Base-by-base conservation (phyloP, 129 eudicot genomes). In the Flaveria ramosissima region DNA sequence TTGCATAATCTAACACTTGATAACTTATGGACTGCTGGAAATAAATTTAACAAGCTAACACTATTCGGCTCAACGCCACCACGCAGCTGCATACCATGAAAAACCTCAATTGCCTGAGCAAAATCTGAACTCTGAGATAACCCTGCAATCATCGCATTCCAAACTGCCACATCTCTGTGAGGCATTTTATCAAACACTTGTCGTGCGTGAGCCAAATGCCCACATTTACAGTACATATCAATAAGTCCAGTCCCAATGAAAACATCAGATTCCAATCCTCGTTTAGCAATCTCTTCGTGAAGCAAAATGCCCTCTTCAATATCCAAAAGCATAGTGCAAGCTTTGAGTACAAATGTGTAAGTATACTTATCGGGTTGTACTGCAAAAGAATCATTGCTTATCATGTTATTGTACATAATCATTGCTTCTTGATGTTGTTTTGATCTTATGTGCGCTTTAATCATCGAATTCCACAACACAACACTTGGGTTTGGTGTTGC, bases 141-240 rank as follows among this genome's bases (percentile, higher is more conserved):
- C 72, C 96, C 96, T 0, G 85, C 78, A 63, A 90, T 68, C 87
- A 90, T 83, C 6, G 85, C 88, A 80, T 87, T 90, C 92, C 96
- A 90, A 21, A 82, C 83, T 6, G 74, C 96, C 42, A 90, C 83
- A 77, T 90, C 92, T 76, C 45, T 87, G 6, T 75, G 16, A 78
- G 92, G 84, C 87, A 90, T 79, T 67, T 70, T 68, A 81, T 85
- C 92, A 79, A 90, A 90, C 88, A 90, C 87, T 65, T 85, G 56
- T 3, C 80, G 66, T 12, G 96, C 96, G 6, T 61, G 41, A 59
- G 3, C 80, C 80, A 90, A 70, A 6, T 78, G 73, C 36, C 90
- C 90, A 80, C 85, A 73, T 72, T 90, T 90, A 70, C 90, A 87
- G 1, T 85, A 87, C 88, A 90, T 69, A 85, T 90, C 88, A 20